These are phyloP conservation scores for Dictyostelium intermedium DNA, from an alignment of 78 protist genomes.

Conservation along the genomic window DNA sequence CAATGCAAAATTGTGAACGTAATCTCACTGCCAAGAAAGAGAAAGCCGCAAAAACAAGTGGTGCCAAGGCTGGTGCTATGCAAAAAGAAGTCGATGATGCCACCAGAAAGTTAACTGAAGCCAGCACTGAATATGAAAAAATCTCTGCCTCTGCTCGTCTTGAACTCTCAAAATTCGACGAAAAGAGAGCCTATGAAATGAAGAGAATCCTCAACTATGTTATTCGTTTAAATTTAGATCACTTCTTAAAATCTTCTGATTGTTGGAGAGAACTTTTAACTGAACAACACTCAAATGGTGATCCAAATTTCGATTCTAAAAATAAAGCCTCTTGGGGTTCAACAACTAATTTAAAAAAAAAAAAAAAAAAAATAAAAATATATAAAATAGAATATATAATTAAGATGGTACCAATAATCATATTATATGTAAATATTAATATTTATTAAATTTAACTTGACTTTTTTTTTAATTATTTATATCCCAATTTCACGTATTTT, in stretches of 20 bases:
- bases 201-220: slow-evolving; percentile 69
- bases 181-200: slow-evolving; percentile 62
- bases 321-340: slow-evolving; percentile 75
- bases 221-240: slow-evolving; percentile 67
- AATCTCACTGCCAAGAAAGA: slow-evolving; percentile 32
- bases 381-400: background rate
- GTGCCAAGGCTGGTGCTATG: background rate
- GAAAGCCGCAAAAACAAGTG: slow-evolving; percentile 39
- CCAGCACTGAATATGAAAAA: slow-evolving; percentile 37
- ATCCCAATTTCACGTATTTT: no score
- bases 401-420: background rate
- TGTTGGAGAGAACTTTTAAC: slow-evolving; percentile 67
- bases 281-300: slow-evolving; percentile 60
- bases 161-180: slow-evolving; percentile 47
- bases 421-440: no score
- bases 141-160: slow-evolving; percentile 45
- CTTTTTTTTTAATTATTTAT: no score
- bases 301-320: slow-evolving; percentile 15
- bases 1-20: slow-evolving; percentile 55
- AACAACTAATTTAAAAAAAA: background rate
- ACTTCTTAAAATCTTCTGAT: slow-evolving; percentile 61
- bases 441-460: no score
- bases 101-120: slow-evolving; percentile 26
- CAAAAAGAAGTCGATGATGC: slow-evolving; percentile 35
- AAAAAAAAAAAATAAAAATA: background rate